Base-by-base conservation (phyloP, 768 basidiomycete genomes). In the Royoungia palumana region DNA sequence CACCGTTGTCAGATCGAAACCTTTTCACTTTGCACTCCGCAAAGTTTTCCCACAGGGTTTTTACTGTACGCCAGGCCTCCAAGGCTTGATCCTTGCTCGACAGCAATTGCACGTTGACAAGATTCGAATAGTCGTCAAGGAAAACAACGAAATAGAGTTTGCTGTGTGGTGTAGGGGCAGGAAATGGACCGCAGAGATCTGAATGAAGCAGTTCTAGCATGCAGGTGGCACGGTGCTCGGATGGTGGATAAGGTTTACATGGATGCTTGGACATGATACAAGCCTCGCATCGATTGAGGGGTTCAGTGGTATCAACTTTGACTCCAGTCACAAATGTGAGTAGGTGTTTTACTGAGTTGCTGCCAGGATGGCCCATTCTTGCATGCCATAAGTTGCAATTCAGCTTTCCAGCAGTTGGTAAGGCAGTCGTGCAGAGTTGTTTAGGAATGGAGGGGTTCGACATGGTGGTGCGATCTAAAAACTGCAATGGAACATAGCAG, bases 101-200 rank as follows among this genome's bases (percentile, higher is more conserved):
- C 28, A 2, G 22, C 12, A 51, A 25, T 5, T 51, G 41, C 2
- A 51, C 19, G 11, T 46, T 32, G 9, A 51, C 6, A 1, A 38
- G 28, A 13, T 52, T 17, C 0, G 46, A 44, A 17, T 49, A 14
- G 32, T 62, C 54, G 44, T 62, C 56, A 6, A 57, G 51, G 37
- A 60, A 51, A n/a, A 47, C 40, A 6, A 54, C 25, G 47, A 56
- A 62, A 43, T 58, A 50, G 14, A 32, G 20, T 13, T 59, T 47
- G 4, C 51, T 49, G 9, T 60, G 51, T 2, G 58, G 55, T 0
- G 61, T 57, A 1, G 14, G 47, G 9, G 54, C 39, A 0, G 57
- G 59, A 28, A 58, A 65, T 61, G 64, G 2, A 27, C 65, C 65
- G 44, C 58, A 64, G 0, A 54, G 45, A 25, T 66, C 60, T 22